phyloP scores from a whole-genome alignment of 306 rosid species.

The Corylus heterophylla region DNA sequence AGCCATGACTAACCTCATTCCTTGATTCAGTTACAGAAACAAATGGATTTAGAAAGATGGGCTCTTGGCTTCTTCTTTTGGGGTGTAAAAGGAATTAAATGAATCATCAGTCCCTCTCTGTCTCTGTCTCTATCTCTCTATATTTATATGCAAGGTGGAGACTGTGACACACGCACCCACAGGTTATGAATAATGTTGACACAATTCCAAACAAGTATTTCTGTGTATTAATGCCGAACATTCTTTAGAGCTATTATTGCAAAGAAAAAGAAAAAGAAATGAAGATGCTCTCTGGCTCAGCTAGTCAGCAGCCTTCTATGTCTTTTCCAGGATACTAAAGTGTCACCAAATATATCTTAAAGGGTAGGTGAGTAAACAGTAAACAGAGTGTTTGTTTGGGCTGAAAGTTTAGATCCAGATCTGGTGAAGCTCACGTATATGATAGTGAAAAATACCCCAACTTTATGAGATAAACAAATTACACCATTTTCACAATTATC shows the following conservation, averaged over 20 bases:
- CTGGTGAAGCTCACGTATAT: no score
- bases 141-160: neutral
- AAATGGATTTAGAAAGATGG: neutral
- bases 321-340: neutral
- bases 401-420: no score
- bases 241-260: neutral
- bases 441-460: no score
- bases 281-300: neutral
- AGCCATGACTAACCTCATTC: conserved; percentile 3
- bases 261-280: no score
- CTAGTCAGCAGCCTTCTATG: neutral
- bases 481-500: no score
- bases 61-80: neutral
- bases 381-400: no score
- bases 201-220: neutral
- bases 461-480: no score
- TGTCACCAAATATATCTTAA: neutral
- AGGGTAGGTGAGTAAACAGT: no score
- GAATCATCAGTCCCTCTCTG: neutral
- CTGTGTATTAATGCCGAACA: neutral
- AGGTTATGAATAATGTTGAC: neutral
- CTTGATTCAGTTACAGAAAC: conserved; percentile 3
- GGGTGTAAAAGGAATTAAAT: neutral
- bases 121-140: neutral
- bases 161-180: neutral